Evolutionary conservation across 2,329 filamentous ascomycete species (phyloP), one percentile per base, ranked within the genome.

Genomic region (Alternaria hordeiaustralica): DNA sequence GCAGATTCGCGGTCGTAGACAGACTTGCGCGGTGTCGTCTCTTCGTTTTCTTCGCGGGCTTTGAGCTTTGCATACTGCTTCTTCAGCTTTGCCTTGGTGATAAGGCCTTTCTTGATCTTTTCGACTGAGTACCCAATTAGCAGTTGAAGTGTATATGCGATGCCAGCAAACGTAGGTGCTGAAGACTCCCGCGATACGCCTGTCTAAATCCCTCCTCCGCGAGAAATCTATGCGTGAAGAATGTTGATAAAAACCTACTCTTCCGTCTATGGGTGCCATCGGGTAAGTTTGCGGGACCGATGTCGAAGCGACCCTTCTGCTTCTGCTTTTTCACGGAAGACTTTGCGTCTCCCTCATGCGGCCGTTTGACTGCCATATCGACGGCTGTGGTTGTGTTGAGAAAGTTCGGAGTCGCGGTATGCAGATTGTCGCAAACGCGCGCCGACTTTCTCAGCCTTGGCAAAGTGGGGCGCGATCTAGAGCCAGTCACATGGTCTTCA

Each of bases 31-130:
- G 72, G 71, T 41, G 76, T 47, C 8, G 50, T 55, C 21, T 46
- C 71, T 49, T 80, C 79, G 43, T 78, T 79, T 43, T 83, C 79
- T 76, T 88, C 85, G 50, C 84, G 82, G 44, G 89, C 89, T 80
- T 94, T 95, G 68, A 97, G 84, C 81, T 97, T 97, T 67, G 91
- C 92, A 78, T 97, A 97, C 45, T 92, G 88, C 81, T 97, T 97
- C 82, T 95, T 96, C 66, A 97, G 86, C 81, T 97, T 97, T 64
- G 94, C 94, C 79, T 96, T 96, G 80, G 94, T 89, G 73, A 98
- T 97, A 60, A 97, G 84, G 69, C 92, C 88, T 69, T 91, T 87
- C 81, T 98, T 98, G 76, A 97, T 96, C 81, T 95, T 95, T 80
- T 92, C 89, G 61, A 92, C 92, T 95, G 74, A 44, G 36, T 18